These are phyloP conservation scores for Teratosphaeria pseudoeucalypti DNA, from an alignment of 2,329 filamentous ascomycete species.

Conservation along the genomic window DNA sequence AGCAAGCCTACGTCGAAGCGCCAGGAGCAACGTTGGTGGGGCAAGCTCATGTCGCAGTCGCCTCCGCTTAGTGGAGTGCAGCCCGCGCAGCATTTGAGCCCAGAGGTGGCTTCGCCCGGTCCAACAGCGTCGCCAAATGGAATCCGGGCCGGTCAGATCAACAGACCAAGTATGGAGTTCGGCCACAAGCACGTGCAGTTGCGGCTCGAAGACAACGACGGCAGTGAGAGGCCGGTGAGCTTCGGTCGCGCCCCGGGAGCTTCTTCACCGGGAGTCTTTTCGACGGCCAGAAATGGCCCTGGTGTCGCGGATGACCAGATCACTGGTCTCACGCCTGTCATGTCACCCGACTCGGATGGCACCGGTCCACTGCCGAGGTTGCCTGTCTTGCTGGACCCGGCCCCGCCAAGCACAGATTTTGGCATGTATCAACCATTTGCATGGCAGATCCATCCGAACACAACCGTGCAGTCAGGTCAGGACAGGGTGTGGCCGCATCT, in stretches of 20 bases:
- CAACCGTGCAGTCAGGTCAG: constrained; percentile 8
- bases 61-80: neutral
- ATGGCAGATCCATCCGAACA: constrained; percentile 1
- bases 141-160: constrained; percentile 10
- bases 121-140: neutral
- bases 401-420: neutral
- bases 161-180: constrained; percentile 9
- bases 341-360: constrained; percentile 8
- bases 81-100: neutral
- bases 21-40: constrained; percentile 7
- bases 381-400: neutral
- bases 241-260: constrained; percentile 5
- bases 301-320: neutral
- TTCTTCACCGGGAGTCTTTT: neutral
- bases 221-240: constrained; percentile 6
- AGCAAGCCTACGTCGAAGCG: constrained; percentile 4
- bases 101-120: neutral
- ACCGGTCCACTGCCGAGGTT: constrained; percentile 4
- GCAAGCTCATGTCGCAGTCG: constrained; percentile 1
- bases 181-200: constrained; percentile 9
- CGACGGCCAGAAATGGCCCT: neutral
- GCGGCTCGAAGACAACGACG: constrained; percentile 2
- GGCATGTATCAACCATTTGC: neutral
- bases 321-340: neutral
- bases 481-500: constrained; percentile 8